A percentile compares a stretch with the other conserved stretches of the same genome.
phyloP scores from a whole-genome alignment of 306 rosid genomes.

The Pyrus communis region DNA sequence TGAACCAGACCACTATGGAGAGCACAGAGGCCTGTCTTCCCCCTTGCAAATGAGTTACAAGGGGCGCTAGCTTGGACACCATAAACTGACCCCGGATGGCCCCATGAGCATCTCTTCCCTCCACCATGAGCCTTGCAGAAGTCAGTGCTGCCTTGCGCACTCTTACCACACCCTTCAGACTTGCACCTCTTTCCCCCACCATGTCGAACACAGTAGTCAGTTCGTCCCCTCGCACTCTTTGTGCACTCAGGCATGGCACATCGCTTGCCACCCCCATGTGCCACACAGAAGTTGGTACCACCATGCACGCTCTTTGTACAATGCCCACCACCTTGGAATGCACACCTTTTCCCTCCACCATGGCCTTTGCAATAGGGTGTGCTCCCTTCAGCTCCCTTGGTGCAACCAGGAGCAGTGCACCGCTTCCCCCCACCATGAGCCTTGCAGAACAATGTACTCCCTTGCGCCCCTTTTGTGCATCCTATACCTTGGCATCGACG shows the following conservation, averaged over 20 bases:
- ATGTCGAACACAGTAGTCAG: constrained; percentile 93
- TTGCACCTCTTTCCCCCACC: constrained; percentile 96
- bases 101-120: constrained; percentile 95
- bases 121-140: constrained; percentile 99
- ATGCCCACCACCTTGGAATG: constrained; percentile 70
- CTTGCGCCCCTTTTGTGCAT: constrained; percentile 94
- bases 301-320: constrained; percentile 93
- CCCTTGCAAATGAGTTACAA: constrained; percentile 81
- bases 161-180: constrained; percentile 78
- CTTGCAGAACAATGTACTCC: constrained; percentile 93
- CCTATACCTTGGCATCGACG: constrained; percentile 75
- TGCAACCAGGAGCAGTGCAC: constrained; percentile 84
- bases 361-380: constrained; percentile 91
- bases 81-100: constrained; percentile 68
- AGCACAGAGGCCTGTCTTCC: constrained; percentile 82
- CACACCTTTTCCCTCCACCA: constrained; percentile 92
- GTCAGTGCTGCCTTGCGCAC: constrained; percentile 97
- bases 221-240: constrained; percentile 89
- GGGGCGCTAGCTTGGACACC: constrained; percentile 47
- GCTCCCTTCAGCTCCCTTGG: constrained; percentile 95
- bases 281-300: constrained; percentile 90
- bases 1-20: constrained; percentile 80
- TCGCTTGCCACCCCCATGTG: constrained; percentile 96
- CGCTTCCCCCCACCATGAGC: constrained; percentile 97
- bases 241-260: constrained; percentile 85